Base-by-base conservation (phyloP, 345 rosid species). In the Mangifera indica region DNA sequence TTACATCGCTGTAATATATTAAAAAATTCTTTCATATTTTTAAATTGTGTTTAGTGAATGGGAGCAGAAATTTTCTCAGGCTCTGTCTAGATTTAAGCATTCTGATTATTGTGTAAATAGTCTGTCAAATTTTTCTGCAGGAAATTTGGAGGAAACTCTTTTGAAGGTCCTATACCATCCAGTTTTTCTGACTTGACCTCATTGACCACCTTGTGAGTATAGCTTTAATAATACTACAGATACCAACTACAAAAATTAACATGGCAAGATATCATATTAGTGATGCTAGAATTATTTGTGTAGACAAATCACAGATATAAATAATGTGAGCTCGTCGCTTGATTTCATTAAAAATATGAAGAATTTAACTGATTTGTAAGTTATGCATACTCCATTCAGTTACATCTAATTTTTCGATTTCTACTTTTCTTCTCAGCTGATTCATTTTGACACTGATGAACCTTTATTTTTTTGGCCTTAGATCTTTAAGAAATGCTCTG, bases 71-170 rank as follows among this genome's bases (percentile, higher is more conserved):
- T 37, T 65, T 65, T 1, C 15, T 45, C 46, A 29, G 42, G 42
- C 42, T 7, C 0, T 37, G 42, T 37, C 42, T 37, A 37, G 42
- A 37, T 37, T 37, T 37, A 37, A 37, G 32, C 14, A 6, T 63
- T 42, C 18, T 42, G 51, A 18, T 42, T 11, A 22, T 2, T 63
- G 42, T 21, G 3, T 7, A 7, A 12, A 52, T 6, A 21, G 42
- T 6, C 10, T 10, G 4, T 6, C 3, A 52, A 24, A 13, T 78
- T 72, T 65, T 7, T 14, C 69, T 81, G 81, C 77, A 90, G 93
- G 87, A 81, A 84, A 78, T 79, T 90, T 78, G 75, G 83, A 70
- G 80, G 88, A 49, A 77, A 76, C 75, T 79, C 83, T 34, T 80
- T 84, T 6, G 74, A 77, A 73, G 88, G 86, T 63, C 77, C 85